Conservation (phyloP, 495 filamentous ascomycete genomes). For the Podospora anserina region DNA sequence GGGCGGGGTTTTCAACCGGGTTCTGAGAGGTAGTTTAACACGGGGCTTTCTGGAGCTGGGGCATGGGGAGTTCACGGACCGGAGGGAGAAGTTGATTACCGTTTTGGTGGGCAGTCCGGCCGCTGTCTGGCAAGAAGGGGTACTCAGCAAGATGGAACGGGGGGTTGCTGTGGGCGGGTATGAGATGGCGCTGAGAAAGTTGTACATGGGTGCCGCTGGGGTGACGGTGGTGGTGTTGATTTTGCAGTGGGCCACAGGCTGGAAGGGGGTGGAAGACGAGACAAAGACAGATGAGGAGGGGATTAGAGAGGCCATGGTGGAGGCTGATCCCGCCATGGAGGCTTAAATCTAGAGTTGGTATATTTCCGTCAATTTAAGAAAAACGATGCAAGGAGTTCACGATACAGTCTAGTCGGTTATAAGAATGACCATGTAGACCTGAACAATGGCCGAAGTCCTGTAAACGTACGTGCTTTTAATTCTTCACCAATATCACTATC, state of each 20-base stretch:
- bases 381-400: too few relatives aligned
- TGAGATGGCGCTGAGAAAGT: slow-evolving; percentile 51
- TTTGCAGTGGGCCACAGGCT: slow-evolving; percentile 68
- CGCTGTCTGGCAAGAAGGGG: slow-evolving; percentile 46
- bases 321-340: slow-evolving; percentile 31
- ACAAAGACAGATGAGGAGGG: slow-evolving; percentile 29
- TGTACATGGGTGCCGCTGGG: slow-evolving; percentile 57
- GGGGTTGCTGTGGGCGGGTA: slow-evolving; percentile 63
- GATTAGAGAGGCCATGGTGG: slow-evolving; percentile 26
- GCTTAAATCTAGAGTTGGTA: slow-evolving; percentile 12
- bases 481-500: neutral
- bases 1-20: slow-evolving; percentile 67
- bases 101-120: slow-evolving; percentile 67
- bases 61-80: slow-evolving; percentile 35
- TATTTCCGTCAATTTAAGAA: too few relatives aligned
- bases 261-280: slow-evolving; percentile 41
- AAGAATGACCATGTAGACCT: too few relatives aligned
- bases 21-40: slow-evolving; percentile 54
- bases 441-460: too few relatives aligned
- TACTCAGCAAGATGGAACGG: slow-evolving; percentile 51
- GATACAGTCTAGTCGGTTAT: too few relatives aligned
- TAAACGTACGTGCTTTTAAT: neutral
- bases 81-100: slow-evolving; percentile 54
- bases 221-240: slow-evolving; percentile 53
- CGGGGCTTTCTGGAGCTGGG: slow-evolving; percentile 52